Base-by-base conservation (phyloP, 2,329 filamentous ascomycete genomes). In the Pseudocercospora vitis region DNA sequence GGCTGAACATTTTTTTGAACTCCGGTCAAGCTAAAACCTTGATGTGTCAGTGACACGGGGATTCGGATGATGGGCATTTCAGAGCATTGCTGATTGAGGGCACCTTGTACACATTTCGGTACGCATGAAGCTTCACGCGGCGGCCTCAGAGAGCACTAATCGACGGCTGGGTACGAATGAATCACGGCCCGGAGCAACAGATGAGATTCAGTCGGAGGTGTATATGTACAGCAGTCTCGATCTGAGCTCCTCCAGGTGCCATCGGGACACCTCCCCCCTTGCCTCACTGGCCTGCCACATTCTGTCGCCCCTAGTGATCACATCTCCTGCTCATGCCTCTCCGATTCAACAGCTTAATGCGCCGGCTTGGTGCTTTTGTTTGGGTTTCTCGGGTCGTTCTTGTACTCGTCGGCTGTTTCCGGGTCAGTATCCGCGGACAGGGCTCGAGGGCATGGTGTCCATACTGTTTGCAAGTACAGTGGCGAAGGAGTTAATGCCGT, bases 341-440 rank as follows among this genome's bases (percentile, higher is more conserved):
- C 18, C 31, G n/a, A 31, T 7, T 31, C 18, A 42, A 42, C 12
- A 24, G 11, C 55, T 55, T 66, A 68, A 60, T 69, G 64, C 52
- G 56, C 66, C 48, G 56, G 50, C 48, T 58, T 65, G 65, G 72
- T 74, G 45, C 67, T 68, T 50, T 80, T 78, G 63, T 45, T 39
- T 52, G 85, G 85, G 83, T 96, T 96, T 76, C 91, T 86, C 64
- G 91, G 90, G 78, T 97, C 92, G 81, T 96, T 95, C 86, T 91
- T 95, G 84, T 83, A 96, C 80, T 97, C 90, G 68, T 88, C 89
- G 79, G 85, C 92, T 97, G 67, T 61, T 21, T 37, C 32, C 7
- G 12, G 28, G 24, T 52, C 29, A 59, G 52, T 56, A 51, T 53
- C n/a, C 33, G 1, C 4, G 21, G 1, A 2, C 7, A 19, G 2